These are phyloP conservation scores for Mycocentrospora acerina DNA, from an alignment of 2,329 filamentous ascomycete genomes.

Conservation along the genomic window DNA sequence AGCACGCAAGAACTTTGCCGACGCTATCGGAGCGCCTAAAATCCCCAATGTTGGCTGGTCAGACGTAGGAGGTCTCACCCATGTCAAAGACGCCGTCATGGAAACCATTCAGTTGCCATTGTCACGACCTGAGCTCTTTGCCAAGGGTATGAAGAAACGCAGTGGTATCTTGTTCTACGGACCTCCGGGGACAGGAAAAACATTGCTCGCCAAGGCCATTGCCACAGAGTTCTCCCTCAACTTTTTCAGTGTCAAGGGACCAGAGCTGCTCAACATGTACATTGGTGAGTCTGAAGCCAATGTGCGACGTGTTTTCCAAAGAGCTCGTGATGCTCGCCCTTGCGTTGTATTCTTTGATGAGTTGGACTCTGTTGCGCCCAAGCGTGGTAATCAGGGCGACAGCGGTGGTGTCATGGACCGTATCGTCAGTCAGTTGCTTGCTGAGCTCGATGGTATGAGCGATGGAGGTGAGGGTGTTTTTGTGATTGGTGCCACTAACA, in stretches of 20 bases:
- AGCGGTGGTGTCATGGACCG: constrained; percentile 98
- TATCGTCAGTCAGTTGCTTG: constrained; percentile 91
- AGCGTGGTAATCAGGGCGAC: constrained; percentile 94
- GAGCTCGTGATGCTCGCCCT: constrained; percentile 79
- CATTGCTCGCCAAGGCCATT: constrained; percentile 87
- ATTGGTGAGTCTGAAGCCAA: constrained; percentile 94
- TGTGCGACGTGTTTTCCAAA: constrained; percentile 84
- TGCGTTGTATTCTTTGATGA: constrained; percentile 95
- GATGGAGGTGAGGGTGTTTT: constrained; percentile 86
- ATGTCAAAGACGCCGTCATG: constrained; percentile 95
- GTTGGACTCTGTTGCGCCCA: constrained; percentile 89
- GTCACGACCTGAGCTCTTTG: constrained; percentile 88
- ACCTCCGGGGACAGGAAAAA: constrained; percentile 88
- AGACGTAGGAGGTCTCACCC: constrained; percentile 87
- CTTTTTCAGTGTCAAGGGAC: constrained; percentile 92
- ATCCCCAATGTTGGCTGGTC: constrained; percentile 97
- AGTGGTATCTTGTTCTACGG: constrained; percentile 92
- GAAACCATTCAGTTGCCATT: constrained; percentile 95
- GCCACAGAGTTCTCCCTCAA: constrained; percentile 92
- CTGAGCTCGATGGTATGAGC: constrained; percentile 97
- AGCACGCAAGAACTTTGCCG: constrained; percentile 95
- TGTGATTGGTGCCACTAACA: constrained; percentile 94
- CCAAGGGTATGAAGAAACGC: constrained; percentile 97
- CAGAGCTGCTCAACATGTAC: constrained; percentile 92
- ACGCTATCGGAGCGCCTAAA: constrained; percentile 95